Percentiles rank a stretch among this genome's conserved stretches.
These are phyloP conservation scores for Hanseniaspora hatyaiensis DNA, from an alignment of 805 yeast genomes.

Conservation along the genomic window DNA sequence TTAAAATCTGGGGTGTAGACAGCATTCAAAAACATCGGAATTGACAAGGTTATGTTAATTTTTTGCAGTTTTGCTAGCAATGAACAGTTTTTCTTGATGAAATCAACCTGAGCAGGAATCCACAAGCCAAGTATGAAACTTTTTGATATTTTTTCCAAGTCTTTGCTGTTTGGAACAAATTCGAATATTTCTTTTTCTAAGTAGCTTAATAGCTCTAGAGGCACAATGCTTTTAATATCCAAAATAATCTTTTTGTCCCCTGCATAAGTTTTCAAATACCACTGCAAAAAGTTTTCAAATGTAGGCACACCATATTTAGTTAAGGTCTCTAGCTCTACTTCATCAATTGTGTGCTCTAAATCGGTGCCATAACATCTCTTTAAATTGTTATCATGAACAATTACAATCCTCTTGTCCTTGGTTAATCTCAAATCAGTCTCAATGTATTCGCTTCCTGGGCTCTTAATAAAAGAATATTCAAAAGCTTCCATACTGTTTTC, in stretches of 20 bases:
- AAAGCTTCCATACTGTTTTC: constrained; percentile 40
- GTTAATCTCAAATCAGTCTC: constrained; percentile 50
- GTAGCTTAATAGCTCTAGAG: constrained; percentile 34
- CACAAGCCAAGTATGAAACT: constrained; percentile 43
- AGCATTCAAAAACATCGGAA: constrained; percentile 27
- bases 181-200: constrained; percentile 30
- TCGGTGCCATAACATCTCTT: constrained; percentile 39
- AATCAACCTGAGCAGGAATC: constrained; percentile 37
- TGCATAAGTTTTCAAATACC: constrained; percentile 26
- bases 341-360: constrained; percentile 29
- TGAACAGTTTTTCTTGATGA: constrained; percentile 28
- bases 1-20: constrained; percentile 34
- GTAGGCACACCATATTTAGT: constrained; percentile 31
- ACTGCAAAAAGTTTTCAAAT: constrained; percentile 31
- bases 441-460: constrained; percentile 32
- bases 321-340: constrained; percentile 28
- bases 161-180: constrained; percentile 24
- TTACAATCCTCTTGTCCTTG: constrained; percentile 41
- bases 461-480: constrained; percentile 36
- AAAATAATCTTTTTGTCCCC: constrained; percentile 35
- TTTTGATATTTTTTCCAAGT: constrained; percentile 35
- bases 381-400: constrained; percentile 43
- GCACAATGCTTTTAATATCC: constrained; percentile 41
- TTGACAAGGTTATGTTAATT: constrained; percentile 19
- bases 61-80: neutral